Evolutionary conservation across 495 filamentous ascomycete genomes (phyloP).

Genomic region (Daldinia concentrica): DNA sequence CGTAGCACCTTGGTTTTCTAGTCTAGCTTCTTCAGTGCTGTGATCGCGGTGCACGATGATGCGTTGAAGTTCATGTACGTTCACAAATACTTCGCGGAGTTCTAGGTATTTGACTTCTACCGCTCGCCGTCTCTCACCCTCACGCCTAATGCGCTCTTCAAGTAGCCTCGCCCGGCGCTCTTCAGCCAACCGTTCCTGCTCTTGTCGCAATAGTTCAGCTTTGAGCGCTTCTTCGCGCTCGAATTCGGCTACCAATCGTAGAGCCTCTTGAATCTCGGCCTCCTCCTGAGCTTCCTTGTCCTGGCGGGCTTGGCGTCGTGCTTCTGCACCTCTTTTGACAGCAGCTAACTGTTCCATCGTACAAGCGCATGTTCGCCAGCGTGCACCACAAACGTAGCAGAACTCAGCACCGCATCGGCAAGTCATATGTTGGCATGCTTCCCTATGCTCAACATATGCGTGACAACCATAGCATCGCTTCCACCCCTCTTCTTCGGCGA

Average conservation of each 20-base stretch:
- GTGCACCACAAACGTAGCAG: conserved; percentile 60
- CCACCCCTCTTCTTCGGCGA: conserved; percentile 56
- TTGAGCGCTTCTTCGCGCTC: conserved; percentile 50
- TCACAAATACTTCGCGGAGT: conserved; percentile 35
- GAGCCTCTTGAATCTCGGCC: conserved; percentile 44
- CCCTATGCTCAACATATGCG: conserved; percentile 52
- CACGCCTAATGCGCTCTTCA: conserved; percentile 42
- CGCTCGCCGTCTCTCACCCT: conserved; percentile 42
- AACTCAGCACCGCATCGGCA: conserved; percentile 61
- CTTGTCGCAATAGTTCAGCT: conserved; percentile 44
- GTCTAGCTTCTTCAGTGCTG: conserved; percentile 17
- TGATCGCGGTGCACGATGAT: conserved; percentile 30
- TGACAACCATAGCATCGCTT: conserved; percentile 43
- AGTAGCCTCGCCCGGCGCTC: conserved; percentile 38
- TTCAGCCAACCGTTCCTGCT: conserved; percentile 40
- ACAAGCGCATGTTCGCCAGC: conserved; percentile 52
- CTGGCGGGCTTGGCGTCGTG: conserved; percentile 35
- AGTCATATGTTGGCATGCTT: conserved; percentile 64
- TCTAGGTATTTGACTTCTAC: conserved; percentile 43
- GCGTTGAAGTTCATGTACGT: conserved; percentile 43
- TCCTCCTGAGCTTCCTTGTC: conserved; percentile 43
- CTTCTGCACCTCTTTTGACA: conserved; percentile 37
- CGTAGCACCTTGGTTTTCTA: background rate
- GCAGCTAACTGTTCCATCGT: conserved; percentile 44
- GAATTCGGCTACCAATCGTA: conserved; percentile 49